Conservation (phyloP, 2,329 filamentous ascomycete genomes). For the Trichoderma arundinaceum region DNA sequence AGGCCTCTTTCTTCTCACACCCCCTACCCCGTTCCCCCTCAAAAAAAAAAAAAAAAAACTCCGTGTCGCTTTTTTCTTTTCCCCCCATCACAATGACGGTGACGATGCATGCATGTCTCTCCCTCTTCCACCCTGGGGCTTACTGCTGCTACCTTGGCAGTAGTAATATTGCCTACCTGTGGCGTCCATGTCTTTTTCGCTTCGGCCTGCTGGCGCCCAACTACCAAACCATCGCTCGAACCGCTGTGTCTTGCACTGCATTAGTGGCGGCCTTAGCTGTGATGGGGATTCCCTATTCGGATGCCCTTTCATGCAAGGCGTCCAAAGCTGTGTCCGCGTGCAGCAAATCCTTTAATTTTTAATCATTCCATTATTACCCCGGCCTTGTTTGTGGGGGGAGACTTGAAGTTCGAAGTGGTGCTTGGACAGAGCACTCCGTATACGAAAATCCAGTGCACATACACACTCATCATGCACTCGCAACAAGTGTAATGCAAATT, state of each 20-base stretch:
- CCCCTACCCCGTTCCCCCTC: no score
- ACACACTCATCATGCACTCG: not conserved
- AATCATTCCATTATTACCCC: no score
- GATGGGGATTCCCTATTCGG: constrained; percentile 19
- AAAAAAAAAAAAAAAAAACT: no score
- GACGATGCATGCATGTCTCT: not conserved
- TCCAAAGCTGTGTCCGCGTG: no score
- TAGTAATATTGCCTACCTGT: no score
- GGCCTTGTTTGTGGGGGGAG: constrained; percentile 3
- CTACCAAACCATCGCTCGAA: no score
- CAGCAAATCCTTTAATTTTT: no score
- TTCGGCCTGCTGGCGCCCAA: no score
- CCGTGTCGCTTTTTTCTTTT: not conserved
- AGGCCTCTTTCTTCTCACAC: not conserved
- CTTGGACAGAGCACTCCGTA: not conserved
- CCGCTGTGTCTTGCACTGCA: constrained; percentile 13
- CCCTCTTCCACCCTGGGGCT: no score
- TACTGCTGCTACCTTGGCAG: no score
- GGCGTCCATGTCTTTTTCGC: no score
- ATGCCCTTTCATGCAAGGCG: not conserved
- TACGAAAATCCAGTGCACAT: not conserved
- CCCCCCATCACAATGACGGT: constrained; percentile 2
- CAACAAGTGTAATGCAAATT: constrained; percentile 6
- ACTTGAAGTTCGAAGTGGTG: not conserved
- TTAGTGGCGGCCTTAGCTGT: constrained; percentile 15